Conservation (phyloP, 164 flowering plant genomes). For the Vitis rupestris region DNA sequence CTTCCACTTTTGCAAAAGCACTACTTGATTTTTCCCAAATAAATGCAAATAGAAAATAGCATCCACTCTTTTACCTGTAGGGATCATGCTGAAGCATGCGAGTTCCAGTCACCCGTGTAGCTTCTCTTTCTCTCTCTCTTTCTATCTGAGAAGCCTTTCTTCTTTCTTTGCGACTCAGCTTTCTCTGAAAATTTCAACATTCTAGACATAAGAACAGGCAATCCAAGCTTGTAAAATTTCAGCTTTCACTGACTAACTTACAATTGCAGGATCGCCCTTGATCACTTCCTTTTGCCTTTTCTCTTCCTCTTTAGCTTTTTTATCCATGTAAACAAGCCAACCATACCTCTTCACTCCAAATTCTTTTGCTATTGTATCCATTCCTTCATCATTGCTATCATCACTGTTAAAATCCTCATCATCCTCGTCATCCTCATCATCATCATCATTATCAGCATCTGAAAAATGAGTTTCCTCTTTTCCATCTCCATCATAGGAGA, state of each 20-base stretch:
- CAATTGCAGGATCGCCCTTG: conserved; percentile 97
- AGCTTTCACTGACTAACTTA: conserved; percentile 32
- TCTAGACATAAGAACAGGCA: background rate
- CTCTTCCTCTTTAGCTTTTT: conserved; percentile 92
- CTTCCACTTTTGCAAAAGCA: background rate
- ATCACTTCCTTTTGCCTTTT: conserved; percentile 88
- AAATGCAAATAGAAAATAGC: background rate
- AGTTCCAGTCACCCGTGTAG: conserved; percentile 64
- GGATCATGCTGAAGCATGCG: conserved; percentile 81
- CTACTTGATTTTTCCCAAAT: background rate
- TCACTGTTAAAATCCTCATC: conserved; percentile 89
- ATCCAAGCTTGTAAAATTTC: conserved; percentile 1
- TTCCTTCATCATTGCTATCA: conserved; percentile 93
- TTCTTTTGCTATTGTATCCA: conserved; percentile 94
- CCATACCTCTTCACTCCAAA: conserved; percentile 95
- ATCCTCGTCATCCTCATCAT: conserved; percentile 72
- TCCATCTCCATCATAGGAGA: conserved; percentile 82
- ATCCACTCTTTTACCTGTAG: conserved; percentile 51
- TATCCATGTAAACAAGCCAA: conserved; percentile 98
- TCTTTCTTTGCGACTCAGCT: conserved; percentile 96
- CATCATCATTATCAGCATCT: conserved; percentile 74
- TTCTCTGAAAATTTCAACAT: conserved; percentile 51
- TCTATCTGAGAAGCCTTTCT: conserved; percentile 93
- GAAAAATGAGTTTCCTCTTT: conserved; percentile 59
- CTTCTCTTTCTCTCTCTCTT: conserved; percentile 91